Evolutionary conservation across 495 filamentous ascomycete species (phyloP), one percentile per base, ranked within the genome.

Genomic region (Astrothelium macrocarpum): DNA sequence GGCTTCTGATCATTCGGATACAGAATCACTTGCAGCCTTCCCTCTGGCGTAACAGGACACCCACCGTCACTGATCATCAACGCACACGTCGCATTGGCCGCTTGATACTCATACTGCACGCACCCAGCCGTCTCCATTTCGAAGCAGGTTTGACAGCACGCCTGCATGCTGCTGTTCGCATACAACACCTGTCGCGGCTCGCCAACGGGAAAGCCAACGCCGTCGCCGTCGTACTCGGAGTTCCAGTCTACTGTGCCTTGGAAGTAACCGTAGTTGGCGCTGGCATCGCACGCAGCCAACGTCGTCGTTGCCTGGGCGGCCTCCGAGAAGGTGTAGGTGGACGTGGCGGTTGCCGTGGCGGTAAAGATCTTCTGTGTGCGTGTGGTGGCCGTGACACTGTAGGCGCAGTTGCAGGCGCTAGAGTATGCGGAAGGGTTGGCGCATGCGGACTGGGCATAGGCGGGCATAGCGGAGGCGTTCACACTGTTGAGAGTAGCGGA

Each of bases 1-100:
- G 49, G 49, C 49, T 56, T 56, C 25, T 56, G 12, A 29, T 56
- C 49, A 56, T 56, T 56, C 49, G 49, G 49, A 29, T 56, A 56
- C 23, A 56, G 25, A 9, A 56, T 26, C 23, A 56, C 49, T 16
- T 56, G 49, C 25, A 56, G 49, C 49, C 49, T 4, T 29, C 25
- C 49, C 49, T 56, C 49, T 11, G 49, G 49, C 16, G 49, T 56
- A 4, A n/a, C 23, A 5, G 49, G 49, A 25, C 49, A 56, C 23
- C 12, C 20, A 0, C 49, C 49, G 29, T 56, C 49, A 29, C 20
- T 56, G 23, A 56, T 25, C 23, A 16, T 56, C 49, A 56, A 29
- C 23, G 49, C 49, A 16, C 49, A 56, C 5, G 23, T 56, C 5
- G 12, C 20, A 29, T 56, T 56, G 23, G 11, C 49, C 7, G 49